phyloP scores from a whole-genome alignment of 805 yeast species.

The Kodamaea lidongshanica region DNA sequence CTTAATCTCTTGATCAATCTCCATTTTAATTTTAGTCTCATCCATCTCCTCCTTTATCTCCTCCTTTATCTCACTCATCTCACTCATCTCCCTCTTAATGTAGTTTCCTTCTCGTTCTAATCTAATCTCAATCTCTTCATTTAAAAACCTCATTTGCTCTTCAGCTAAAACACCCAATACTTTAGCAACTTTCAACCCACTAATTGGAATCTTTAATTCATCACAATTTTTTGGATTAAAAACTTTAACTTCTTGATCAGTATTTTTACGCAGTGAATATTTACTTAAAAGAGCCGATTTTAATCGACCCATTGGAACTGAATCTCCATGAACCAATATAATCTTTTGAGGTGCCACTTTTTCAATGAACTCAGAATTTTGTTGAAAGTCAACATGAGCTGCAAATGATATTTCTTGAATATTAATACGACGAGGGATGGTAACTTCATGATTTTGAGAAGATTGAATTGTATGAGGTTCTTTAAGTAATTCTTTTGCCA shows the following conservation, averaged over 20 bases:
- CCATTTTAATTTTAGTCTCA: conserved; percentile 6
- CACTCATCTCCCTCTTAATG: conserved; percentile 29
- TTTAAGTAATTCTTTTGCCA: conserved; percentile 83
- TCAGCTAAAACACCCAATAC: conserved; percentile 52
- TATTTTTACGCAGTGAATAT: conserved; percentile 72
- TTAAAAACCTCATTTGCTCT: conserved; percentile 27
- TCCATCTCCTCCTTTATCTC: conserved; percentile 4
- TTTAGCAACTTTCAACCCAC: conserved; percentile 79
- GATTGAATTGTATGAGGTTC: conserved; percentile 93
- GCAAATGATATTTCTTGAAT: conserved; percentile 96
- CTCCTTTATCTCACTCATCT: conserved; percentile 14
- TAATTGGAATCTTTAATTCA: conserved; percentile 65
- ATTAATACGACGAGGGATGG: conserved; percentile 78
- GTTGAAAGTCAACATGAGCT: conserved; percentile 98
- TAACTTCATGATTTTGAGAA: conserved; percentile 67
- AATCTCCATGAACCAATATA: conserved; percentile 93
- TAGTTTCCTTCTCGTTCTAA: conserved; percentile 37
- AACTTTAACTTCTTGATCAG: conserved; percentile 84
- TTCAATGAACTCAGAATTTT: conserved; percentile 87
- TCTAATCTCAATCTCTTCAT: conserved; percentile 52
- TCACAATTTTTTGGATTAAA: conserved; percentile 91
- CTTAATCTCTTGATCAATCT: conserved; percentile 10
- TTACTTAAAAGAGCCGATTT: conserved; percentile 88
- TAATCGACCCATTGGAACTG: conserved; percentile 96
- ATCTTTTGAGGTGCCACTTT: conserved; percentile 77